Percentiles rank a stretch among this genome's conserved stretches.
phyloP scores from a whole-genome alignment of 768 basidiomycete species.

The Mycena haematopus region DNA sequence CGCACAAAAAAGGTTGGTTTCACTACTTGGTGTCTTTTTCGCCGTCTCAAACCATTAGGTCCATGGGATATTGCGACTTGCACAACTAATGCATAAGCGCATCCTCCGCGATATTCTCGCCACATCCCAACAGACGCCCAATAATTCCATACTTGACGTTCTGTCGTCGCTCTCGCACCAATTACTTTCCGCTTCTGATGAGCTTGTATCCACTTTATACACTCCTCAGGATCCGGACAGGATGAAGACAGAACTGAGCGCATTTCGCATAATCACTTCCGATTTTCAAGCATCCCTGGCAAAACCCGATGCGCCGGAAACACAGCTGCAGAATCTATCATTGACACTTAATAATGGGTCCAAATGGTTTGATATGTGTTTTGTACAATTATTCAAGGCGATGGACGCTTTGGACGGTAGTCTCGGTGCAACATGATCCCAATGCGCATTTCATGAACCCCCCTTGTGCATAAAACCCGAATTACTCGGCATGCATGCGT shows the following conservation, averaged over 20 bases:
- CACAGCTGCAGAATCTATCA: slow-evolving; percentile 38
- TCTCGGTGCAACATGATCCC: slow-evolving; percentile 32
- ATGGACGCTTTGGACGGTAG: slow-evolving; percentile 37
- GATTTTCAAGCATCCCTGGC: slow-evolving; percentile 41
- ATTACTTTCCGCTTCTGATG: slow-evolving; percentile 64
- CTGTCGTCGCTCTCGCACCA: slow-evolving; percentile 57
- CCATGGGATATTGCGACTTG: slow-evolving; percentile 64
- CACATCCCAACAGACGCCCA: slow-evolving; percentile 32
- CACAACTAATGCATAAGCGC: slow-evolving; percentile 66
- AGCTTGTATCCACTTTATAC: slow-evolving; percentile 71
- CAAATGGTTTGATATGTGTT: slow-evolving; percentile 72
- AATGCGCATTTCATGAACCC: slow-evolving; percentile 19
- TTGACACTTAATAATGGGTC: slow-evolving; percentile 44
- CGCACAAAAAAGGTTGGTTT: slow-evolving; percentile 62
- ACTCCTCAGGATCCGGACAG: slow-evolving; percentile 59
- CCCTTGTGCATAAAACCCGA: slow-evolving; percentile 23
- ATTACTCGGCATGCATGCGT: background rate
- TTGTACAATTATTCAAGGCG: slow-evolving; percentile 63
- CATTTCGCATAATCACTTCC: slow-evolving; percentile 45
- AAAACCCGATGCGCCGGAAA: slow-evolving; percentile 35
- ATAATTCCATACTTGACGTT: slow-evolving; percentile 49
- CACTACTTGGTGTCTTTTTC: background rate
- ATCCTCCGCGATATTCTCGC: slow-evolving; percentile 59
- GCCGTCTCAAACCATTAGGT: slow-evolving; percentile 46
- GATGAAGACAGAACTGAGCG: slow-evolving; percentile 46